Conservation (phyloP, 75 land plant genomes). For the Pinus taeda region DNA sequence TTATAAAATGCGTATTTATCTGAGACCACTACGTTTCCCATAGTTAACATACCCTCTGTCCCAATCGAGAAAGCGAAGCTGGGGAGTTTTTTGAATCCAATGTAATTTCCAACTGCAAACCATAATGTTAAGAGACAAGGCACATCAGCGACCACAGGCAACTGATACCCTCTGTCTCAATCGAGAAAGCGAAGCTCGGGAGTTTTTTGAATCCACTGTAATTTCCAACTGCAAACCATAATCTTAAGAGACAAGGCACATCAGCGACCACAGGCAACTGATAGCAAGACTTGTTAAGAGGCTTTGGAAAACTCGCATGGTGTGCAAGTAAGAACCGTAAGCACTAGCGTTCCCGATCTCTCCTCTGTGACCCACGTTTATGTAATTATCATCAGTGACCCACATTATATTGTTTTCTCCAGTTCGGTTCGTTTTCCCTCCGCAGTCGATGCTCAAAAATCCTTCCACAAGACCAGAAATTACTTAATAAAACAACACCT, state of each 20-base stretch:
- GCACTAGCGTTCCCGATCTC: not conserved
- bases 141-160: not conserved
- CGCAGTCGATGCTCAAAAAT: constrained; percentile 5
- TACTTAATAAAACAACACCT: too few species aligned
- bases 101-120: not conserved
- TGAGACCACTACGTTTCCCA: not conserved
- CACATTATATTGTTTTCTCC: not conserved
- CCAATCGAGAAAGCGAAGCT: not conserved
- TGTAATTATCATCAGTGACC: constrained; percentile 2
- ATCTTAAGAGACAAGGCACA: not conserved
- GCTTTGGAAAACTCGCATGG: not conserved
- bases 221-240: not conserved
- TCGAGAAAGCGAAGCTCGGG: not conserved
- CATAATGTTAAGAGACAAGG: not conserved
- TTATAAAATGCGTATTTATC: not conserved
- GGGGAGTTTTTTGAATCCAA: not conserved
- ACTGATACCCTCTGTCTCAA: not conserved
- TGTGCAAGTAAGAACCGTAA: not conserved
- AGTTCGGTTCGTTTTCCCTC: not conserved
- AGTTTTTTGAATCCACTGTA: not conserved
- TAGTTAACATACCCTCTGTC: not conserved
- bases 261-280: not conserved
- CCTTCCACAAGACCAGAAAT: not conserved
- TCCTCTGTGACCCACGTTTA: not conserved
- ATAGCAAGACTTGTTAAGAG: not conserved